Conservation (phyloP, 257 asterid genomes). For the Solanum peruvianum region DNA sequence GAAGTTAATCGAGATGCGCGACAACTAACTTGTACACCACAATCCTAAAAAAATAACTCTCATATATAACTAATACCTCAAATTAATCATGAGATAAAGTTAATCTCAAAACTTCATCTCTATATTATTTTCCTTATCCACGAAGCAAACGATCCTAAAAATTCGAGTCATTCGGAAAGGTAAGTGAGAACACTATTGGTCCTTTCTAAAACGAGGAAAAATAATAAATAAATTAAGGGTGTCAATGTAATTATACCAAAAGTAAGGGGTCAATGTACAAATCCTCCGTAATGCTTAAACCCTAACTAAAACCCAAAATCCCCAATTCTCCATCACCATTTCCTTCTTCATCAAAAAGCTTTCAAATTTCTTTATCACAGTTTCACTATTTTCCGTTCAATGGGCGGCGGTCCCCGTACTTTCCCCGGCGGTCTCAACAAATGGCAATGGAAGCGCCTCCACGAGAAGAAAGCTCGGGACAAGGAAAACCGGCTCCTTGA, state of each 20-base stretch:
- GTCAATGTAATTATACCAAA: not conserved
- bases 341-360: not conserved
- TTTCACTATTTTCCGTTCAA: conserved; percentile 40
- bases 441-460: conserved; percentile 99
- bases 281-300: not conserved
- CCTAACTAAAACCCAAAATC: not conserved
- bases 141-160: no score
- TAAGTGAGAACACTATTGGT: not conserved
- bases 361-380: conserved; percentile 3
- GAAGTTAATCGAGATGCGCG: accelerated
- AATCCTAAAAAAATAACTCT: not conserved
- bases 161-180: accelerated
- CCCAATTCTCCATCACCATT: not conserved
- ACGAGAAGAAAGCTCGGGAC: conserved; percentile 86
- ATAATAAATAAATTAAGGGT: not conserved
- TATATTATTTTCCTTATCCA: no score
- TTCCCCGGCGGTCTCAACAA: conserved; percentile 94
- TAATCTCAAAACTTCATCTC: not conserved
- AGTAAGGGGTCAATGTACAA: not conserved
- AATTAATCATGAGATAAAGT: not conserved
- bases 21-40: accelerated
- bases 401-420: conserved; percentile 96
- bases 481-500: conserved; percentile 78
- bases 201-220: not conserved
- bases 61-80: not conserved